phyloP scores from a whole-genome alignment of 225 moss, liverwort and hornwort genomes.

The Lunularia cruciata region DNA sequence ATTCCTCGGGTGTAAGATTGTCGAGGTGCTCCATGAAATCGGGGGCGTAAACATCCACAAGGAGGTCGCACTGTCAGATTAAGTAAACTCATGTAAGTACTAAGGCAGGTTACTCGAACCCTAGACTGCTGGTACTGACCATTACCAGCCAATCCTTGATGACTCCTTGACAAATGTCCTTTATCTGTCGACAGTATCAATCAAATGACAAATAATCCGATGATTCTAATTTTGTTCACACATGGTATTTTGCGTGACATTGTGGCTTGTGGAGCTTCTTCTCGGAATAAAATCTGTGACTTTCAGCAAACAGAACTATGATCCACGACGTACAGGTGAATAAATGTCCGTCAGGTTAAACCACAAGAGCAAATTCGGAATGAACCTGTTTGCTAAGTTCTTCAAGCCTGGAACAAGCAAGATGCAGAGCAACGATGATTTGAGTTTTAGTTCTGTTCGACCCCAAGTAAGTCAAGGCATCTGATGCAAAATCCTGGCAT shows the following conservation, averaged over 20 bases:
- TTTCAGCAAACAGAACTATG: no score
- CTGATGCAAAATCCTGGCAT: slow-evolving; percentile 39
- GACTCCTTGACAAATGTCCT: no score
- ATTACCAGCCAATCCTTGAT: neutral
- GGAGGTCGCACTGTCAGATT: slow-evolving; percentile 67
- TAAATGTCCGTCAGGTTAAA: no score
- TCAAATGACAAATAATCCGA: no score
- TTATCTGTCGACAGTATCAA: no score
- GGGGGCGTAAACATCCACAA: slow-evolving; percentile 79
- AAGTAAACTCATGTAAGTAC: neutral
- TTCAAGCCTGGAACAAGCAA: slow-evolving; percentile 68
- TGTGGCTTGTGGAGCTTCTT: no score
- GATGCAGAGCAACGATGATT: slow-evolving; percentile 58
- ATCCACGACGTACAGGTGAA: no score
- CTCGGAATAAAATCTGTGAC: no score
- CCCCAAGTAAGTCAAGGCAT: slow-evolving; percentile 37
- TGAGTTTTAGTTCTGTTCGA: slow-evolving; percentile 31
- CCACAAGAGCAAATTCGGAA: no score
- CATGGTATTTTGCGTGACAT: no score
- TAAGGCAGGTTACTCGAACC: neutral
- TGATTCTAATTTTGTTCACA: no score
- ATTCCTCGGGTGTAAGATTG: slow-evolving; percentile 63
- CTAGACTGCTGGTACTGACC: neutral
- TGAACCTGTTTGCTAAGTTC: slow-evolving; percentile 73
- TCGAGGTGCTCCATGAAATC: slow-evolving; percentile 66